Conservation (phyloP, 345 rosid genomes). For the Dimocarpus longan region DNA sequence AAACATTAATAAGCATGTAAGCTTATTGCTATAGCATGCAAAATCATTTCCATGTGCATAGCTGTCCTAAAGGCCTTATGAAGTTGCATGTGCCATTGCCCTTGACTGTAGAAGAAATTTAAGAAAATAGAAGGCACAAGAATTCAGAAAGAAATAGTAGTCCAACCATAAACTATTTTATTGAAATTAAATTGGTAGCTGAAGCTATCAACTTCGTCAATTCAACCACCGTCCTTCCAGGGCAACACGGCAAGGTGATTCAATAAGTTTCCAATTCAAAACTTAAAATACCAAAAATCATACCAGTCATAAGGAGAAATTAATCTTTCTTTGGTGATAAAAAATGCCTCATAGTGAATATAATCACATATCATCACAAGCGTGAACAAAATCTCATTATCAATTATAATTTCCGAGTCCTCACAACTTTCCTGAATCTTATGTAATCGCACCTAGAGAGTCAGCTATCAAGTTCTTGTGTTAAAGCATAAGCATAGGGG, state of each 20-base stretch:
- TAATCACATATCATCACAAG: background rate
- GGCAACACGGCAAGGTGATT: background rate
- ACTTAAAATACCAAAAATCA: background rate
- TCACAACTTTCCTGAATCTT: background rate
- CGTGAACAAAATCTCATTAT: background rate
- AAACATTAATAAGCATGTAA: conserved; percentile 5
- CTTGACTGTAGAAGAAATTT: background rate
- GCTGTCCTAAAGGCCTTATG: background rate
- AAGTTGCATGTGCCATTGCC: background rate
- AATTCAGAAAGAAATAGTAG: background rate
- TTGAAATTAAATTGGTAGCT: background rate
- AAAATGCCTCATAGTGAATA: background rate
- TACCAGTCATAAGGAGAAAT: background rate
- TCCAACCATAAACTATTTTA: background rate
- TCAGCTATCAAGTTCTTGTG: background rate
- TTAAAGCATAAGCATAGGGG: background rate
- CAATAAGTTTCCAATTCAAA: background rate
- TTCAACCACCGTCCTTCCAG: background rate
- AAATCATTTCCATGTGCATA: conserved; percentile 3
- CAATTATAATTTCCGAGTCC: background rate
- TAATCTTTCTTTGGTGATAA: background rate
- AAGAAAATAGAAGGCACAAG: background rate
- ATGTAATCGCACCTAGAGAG: background rate
- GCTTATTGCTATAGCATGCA: background rate
- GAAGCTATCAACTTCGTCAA: background rate